Base-by-base conservation (phyloP, 495 filamentous ascomycete genomes). In the Aspergillus wentii region DNA sequence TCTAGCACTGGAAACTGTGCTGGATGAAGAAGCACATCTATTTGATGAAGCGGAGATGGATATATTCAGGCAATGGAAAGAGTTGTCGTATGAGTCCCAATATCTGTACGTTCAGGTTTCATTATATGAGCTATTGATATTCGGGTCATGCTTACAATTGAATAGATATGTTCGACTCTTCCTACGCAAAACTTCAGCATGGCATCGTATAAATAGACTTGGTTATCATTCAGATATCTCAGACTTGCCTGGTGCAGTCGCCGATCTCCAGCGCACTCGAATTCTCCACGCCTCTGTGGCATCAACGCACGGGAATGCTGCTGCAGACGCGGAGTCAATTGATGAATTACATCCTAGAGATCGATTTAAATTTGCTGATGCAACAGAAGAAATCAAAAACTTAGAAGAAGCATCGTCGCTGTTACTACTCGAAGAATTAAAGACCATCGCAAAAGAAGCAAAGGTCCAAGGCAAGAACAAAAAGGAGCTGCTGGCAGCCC, bases 381-480 rank as follows among this genome's bases (percentile, higher is more conserved):
- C 69, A 17, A 91, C 82, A 1, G 74, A 84, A 33, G 68, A 75
- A 27, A 89, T 95, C 32, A 80, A 70, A 15, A 85, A 80, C 2
- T 60, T 98, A 3, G 88, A 95, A 62, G 89, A 95, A 62, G 90
- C 88, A 2, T 85, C 85, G 0, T 78, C 81, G 5, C 66, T 97
- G 17, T 67, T 97, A 21, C 74, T 78, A 27, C 64, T 95, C 1
- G 91, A 96, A 15, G 92, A 98, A 62, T 68, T 97, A 17, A 95
- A 90, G 52, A 52, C 56, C 1, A 67, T 98, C 5, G 88, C 89
- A 1, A 95, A 88, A 57, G 88, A 94, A 41, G 86, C 80, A 9
- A 94, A 86, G 47, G 76, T 90, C 0, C 79, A 86, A 48, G 91
- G 92, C 9, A 94, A 89, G 61, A 95, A 85, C 56, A 98, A 97